Evolutionary conservation across 2,329 filamentous ascomycete genomes (phyloP), one percentile per base, ranked within the genome.

Genomic region (Aureobasidium mangrovei): DNA sequence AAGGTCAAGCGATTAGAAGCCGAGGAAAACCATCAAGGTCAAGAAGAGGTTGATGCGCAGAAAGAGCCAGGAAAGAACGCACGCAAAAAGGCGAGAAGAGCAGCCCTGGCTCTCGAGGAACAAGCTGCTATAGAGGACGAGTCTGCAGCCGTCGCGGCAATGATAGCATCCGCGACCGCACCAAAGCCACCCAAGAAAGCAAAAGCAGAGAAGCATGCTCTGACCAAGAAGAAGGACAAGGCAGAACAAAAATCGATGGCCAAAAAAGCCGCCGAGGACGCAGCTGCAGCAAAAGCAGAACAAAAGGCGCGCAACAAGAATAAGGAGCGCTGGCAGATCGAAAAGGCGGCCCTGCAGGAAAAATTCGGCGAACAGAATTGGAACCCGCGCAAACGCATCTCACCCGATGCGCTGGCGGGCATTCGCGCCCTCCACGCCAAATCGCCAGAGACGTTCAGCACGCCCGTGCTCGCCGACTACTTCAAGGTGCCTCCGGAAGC

Each of bases 401-500:
- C 93, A 0, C 93, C 93, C 0, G 91, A 97, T 69, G 89, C 91
- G 1, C 75, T 96, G 32, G 84, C 87, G n/a, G 91, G 90, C 40
- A 95, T 98, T 61, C 83, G 90, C 40, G 84, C 87, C 24, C 75
- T 98, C 33, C 82, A 96, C 68, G 74, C 78, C 28, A 83, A 89
- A 61, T 85, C 89, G 59, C 89, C 91, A 0, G 78, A 85, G 2
- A 77, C 79, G 55, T 96, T 90, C 72, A 86, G 85, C 3, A 94
- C 86, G 0, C 70, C 77, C 12, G 77, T 82, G 33, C 81, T 97
- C 10, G 82, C 91, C 0, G 65, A 82, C 1, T 82, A 89, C 61
- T 98, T 97, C 70, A 77, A 90, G 67, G 77, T 96, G n/a, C 90
- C 89, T 0, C 77, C 87, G 2, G 93, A 98, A 67, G 88, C 84